Evolutionary conservation across 768 basidiomycete species (phyloP), one percentile per base, ranked within the genome.

Genomic region (Pleurotus giganteus): DNA sequence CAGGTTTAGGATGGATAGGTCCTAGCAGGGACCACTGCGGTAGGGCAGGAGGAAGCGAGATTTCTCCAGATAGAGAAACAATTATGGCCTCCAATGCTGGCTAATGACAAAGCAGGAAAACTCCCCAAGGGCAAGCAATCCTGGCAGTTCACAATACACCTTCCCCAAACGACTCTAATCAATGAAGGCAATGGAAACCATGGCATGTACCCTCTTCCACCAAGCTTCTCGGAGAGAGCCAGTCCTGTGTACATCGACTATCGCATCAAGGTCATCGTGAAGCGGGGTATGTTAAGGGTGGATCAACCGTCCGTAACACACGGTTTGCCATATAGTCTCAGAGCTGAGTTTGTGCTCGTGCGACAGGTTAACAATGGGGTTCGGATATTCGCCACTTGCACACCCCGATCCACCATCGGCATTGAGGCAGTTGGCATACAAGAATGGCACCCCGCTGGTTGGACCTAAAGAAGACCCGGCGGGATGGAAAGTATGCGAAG

Each of bases 181-280:
- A 61, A 71, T 27, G 71, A 75, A 24, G 57, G 61, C 2, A 74
- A 70, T 53, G 69, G 65, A 31, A 69, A 69, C 42, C 68, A 61
- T 52, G 69, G 67, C 11, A 54, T 53, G 4, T 80, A 77, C 46
- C 68, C 66, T 3, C 70, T 82, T 12, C 83, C 83, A 1, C 78
- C 81, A 4, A 78, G 69, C 32, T 84, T 83, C 58, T 75, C 79
- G 1, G 83, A 85, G 63, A 71, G 78, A 24, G 80, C 77, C 1
- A 79, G 80, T 42, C 75, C 78, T 1, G 79, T 73, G 13, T 83
- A 82, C 57, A 71, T 85, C 50, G 82, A 84, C 54, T 85, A 85
- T 63, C 76, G 72, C 60, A 60, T 83, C 6, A 63, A 74, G 12
- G 78, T 80, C 23, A 83, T 74, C 1, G 64, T 84, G 28, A 78